Evolutionary conservation across 2,329 filamentous ascomycete species (phyloP).

Genomic region (Fusarium marasasianum): DNA sequence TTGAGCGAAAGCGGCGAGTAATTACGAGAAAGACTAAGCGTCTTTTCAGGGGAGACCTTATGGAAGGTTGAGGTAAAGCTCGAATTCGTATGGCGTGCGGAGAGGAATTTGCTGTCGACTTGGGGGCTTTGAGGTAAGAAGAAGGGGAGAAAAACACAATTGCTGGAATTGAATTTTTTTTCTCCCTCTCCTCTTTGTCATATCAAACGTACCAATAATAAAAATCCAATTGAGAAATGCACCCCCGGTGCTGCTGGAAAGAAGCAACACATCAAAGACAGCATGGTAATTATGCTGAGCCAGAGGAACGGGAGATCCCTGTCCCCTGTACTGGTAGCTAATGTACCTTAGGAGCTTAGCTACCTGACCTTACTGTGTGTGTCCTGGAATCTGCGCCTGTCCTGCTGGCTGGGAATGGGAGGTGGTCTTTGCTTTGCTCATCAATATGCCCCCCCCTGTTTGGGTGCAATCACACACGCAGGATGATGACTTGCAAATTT

Average conservation of each 20-base stretch:
- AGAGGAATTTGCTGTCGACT: constrained; percentile 7
- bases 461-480: constrained; percentile 31
- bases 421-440: constrained; percentile 35
- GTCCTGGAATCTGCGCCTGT: constrained; percentile 29
- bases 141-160: not conserved
- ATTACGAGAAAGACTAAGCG: constrained; percentile 37
- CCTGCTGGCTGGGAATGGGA: constrained; percentile 15
- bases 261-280: not conserved
- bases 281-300: constrained; percentile 1
- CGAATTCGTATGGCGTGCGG: constrained; percentile 14
- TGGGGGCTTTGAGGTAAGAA: not conserved
- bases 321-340: constrained; percentile 34
- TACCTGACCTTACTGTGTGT: constrained; percentile 18
- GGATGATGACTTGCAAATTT: constrained; percentile 21
- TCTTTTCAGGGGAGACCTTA: constrained; percentile 10
- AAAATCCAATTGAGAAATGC: not conserved
- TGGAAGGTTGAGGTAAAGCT: constrained; percentile 1
- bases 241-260: not conserved
- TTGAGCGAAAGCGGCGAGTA: constrained; percentile 44
- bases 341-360: not conserved
- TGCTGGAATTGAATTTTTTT: not conserved
- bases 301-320: constrained; percentile 35
- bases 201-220: not conserved
- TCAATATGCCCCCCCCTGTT: constrained; percentile 38
- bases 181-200: not conserved